phyloP scores from a whole-genome alignment of 306 rosid species.

The Canavalia ensiformis region DNA sequence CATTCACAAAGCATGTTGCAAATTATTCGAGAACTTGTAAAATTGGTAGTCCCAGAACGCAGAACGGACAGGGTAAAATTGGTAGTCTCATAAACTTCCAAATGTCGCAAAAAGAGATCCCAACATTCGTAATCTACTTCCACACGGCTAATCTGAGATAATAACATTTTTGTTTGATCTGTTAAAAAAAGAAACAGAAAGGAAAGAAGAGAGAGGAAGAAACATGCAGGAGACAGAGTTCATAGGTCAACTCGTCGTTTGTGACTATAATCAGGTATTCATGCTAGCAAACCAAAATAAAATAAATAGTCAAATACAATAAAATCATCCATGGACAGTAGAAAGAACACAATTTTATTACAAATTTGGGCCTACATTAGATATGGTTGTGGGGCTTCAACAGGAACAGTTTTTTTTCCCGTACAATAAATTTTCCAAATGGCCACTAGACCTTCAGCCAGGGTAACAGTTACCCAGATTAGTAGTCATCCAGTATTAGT shows the following conservation, averaged over 20 bases:
- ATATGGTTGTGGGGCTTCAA: background rate
- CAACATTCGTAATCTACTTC: background rate
- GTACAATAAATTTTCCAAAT: background rate
- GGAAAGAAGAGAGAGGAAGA: background rate
- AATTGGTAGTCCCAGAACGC: no score
- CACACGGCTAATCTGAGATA: background rate
- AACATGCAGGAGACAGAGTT: background rate
- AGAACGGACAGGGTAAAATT: no score
- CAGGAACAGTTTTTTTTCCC: background rate
- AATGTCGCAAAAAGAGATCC: background rate
- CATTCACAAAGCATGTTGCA: no score
- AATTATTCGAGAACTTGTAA: no score
- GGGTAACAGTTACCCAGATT: background rate
- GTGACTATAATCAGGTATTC: background rate
- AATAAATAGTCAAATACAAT: background rate
- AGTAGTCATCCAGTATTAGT: constrained; percentile 13
- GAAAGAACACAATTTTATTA: background rate
- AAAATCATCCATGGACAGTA: background rate
- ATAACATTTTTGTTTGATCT: background rate
- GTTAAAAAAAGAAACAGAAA: background rate
- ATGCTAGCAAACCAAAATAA: background rate
- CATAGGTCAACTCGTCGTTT: background rate
- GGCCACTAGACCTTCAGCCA: background rate
- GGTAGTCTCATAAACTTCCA: no score
- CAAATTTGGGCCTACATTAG: background rate